phyloP scores from a whole-genome alignment of 2,329 filamentous ascomycete genomes.

The Fusarium scirpi region DNA sequence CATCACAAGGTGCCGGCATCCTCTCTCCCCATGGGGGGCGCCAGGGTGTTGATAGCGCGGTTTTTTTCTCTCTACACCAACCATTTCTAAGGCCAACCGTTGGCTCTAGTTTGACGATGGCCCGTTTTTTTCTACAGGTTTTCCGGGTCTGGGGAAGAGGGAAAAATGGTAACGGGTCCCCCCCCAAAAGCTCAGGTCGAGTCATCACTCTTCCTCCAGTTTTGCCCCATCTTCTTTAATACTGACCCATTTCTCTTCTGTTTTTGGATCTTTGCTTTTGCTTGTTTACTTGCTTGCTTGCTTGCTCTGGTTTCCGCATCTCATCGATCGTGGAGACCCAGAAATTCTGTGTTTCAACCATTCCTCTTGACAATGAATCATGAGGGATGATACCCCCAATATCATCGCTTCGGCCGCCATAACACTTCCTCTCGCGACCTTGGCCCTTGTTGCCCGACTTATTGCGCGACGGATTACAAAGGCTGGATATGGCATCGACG shows the following conservation, averaged over 20 bases:
- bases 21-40: slow-evolving; percentile 32
- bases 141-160: slow-evolving; percentile 17
- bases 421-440: slow-evolving; percentile 39
- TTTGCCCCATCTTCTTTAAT: slow-evolving; percentile 23
- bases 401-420: slow-evolving; percentile 41
- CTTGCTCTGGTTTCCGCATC: slow-evolving; percentile 11
- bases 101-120: slow-evolving; percentile 10
- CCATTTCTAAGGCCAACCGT: slow-evolving; percentile 16
- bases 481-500: slow-evolving; percentile 40
- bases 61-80: slow-evolving; percentile 7
- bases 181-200: neutral
- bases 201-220: slow-evolving; percentile 1
- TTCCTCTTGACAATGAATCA: slow-evolving; percentile 35
- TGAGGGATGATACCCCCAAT: slow-evolving; percentile 40
- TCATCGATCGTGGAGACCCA: slow-evolving; percentile 10
- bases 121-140: slow-evolving; percentile 18
- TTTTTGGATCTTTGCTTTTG: slow-evolving; percentile 11
- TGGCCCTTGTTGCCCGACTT: slow-evolving; percentile 34
- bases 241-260: slow-evolving; percentile 18
- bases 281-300: neutral
- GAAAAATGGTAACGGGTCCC: slow-evolving; percentile 15
- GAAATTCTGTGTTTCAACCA: neutral
- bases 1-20: slow-evolving; percentile 2
- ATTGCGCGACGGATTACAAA: slow-evolving; percentile 40
- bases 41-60: slow-evolving; percentile 12